A percentile compares a stretch with the other conserved stretches of the same genome.
These are phyloP conservation scores for Trametes pubescens DNA, from an alignment of 1,284 basidiomycete genomes.

Conservation along the genomic window DNA sequence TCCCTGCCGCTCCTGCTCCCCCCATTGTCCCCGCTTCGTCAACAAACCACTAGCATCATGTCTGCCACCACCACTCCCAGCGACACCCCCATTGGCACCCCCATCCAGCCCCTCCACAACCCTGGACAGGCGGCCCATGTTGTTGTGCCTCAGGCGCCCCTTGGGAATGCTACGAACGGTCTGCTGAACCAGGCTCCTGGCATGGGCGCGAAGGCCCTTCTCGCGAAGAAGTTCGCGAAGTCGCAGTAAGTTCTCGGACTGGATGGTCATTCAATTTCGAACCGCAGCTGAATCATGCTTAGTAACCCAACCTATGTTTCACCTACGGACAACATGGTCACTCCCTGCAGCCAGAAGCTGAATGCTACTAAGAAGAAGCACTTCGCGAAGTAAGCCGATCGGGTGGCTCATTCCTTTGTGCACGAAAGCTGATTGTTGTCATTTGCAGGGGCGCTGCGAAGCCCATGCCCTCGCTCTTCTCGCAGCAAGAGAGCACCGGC, in stretches of 20 bases:
- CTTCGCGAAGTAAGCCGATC: constrained; percentile 77
- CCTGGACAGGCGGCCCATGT: constrained; percentile 82
- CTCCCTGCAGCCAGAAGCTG: constrained; percentile 90
- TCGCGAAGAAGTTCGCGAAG: constrained; percentile 90
- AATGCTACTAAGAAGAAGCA: constrained; percentile 91
- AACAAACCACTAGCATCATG: constrained; percentile 49
- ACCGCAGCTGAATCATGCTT: constrained; percentile 16
- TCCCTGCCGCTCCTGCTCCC: constrained; percentile 4
- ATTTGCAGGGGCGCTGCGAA: constrained; percentile 57
- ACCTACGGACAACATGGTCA: constrained; percentile 93
- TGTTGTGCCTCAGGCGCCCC: constrained; percentile 79
- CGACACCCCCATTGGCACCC: constrained; percentile 65
- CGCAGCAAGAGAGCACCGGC: constrained; percentile 46
- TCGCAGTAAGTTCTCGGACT: constrained; percentile 64
- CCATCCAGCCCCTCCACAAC: constrained; percentile 85
- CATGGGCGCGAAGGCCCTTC: constrained; percentile 87
- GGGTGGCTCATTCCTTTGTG: not conserved
- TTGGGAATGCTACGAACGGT: constrained; percentile 70
- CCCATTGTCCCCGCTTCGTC: not conserved
- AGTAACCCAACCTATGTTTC: constrained; percentile 88
- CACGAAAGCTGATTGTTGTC: constrained; percentile 2
- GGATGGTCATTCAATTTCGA: constrained; percentile 2
- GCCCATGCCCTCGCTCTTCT: constrained; percentile 66
- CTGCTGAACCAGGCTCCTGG: constrained; percentile 64
- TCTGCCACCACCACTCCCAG: constrained; percentile 66